These are phyloP conservation scores for Macroventuria anomochaeta DNA, from an alignment of 2,329 filamentous ascomycete genomes.

Conservation along the genomic window DNA sequence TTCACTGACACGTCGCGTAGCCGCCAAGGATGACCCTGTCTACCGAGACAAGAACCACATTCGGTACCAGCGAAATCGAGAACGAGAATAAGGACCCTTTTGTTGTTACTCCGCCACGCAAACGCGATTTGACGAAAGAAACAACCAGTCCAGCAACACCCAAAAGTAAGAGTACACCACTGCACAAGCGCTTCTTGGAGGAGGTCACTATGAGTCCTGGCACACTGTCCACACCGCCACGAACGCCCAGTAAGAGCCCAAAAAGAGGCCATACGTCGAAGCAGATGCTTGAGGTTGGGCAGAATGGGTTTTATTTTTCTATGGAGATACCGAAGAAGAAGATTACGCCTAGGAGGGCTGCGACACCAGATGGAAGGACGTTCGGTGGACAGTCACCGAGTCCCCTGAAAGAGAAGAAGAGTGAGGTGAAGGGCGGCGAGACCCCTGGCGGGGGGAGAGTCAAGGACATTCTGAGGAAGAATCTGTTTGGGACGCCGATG, in stretches of 20 bases:
- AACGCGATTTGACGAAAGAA: neutral
- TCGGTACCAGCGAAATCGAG: neutral
- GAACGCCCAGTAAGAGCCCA: conserved; percentile 18
- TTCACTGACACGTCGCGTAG: conserved; percentile 17
- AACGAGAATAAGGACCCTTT: conserved; percentile 12
- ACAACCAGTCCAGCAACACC: conserved; percentile 7
- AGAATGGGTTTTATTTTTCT: conserved; percentile 30
- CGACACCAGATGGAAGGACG: conserved; percentile 4
- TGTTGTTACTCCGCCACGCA: conserved; percentile 12
- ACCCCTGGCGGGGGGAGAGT: conserved; percentile 2
- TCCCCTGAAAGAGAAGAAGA: conserved; percentile 9
- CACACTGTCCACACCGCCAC: conserved; percentile 17
- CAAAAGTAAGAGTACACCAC: conserved; percentile 13
- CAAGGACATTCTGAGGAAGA: conserved; percentile 12
- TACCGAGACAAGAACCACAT: neutral
- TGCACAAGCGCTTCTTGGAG: conserved; percentile 24
- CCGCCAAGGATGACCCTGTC: conserved; percentile 6
- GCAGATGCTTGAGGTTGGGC: conserved; percentile 25
- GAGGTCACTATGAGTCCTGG: conserved; percentile 27
- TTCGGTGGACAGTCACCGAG: conserved; percentile 1
- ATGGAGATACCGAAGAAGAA: conserved; percentile 29
- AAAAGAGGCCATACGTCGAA: conserved; percentile 8
- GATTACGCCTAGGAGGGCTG: conserved; percentile 7
- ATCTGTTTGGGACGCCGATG: conserved; percentile 17
- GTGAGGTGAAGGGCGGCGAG: neutral